Base-by-base conservation (phyloP, 225 moss, liverwort and hornwort genomes). In the Bryoerythrophyllum caledonicum region DNA sequence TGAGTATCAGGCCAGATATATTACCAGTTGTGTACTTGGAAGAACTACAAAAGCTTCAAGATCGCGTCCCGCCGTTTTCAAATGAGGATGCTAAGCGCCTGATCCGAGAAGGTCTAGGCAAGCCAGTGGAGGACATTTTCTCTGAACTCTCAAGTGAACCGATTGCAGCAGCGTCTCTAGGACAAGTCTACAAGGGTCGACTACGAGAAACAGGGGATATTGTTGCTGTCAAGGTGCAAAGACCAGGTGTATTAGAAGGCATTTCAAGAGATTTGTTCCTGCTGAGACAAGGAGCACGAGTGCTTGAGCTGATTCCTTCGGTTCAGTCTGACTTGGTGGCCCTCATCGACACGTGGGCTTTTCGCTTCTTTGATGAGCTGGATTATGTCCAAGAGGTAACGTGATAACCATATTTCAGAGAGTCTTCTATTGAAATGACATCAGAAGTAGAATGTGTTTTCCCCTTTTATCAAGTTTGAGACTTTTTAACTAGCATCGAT, bases 371-470 rank as follows among this genome's bases (percentile, higher is more conserved):
- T 79, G 92, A 94, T 60, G 92, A 94, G 78, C 87, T 94, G 40
- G 94, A 94, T 75, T 94, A 94, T 79, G 76, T 92, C 57, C 92
- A 94, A 83, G 94, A 94, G 92, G 94, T 92, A 80, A 35, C 73
- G 10, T 23, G 59, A 65, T 68, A 51, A 23, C 61, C 51, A 32
- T 61, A 30, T 40, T 60, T 60, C 40, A 8, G 52, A 67, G 52
- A 59, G 49, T 58, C 25, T 26, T 3, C 14, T 58, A 63, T 71
- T 64, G 35, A 58, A 37, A 48, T 48, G 78, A 17, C 65, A 24
- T 6, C 66, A 25, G 46, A 35, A 65, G 25, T 65, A 72, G 78
- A 78, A 78, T 35, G 30, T 23, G 16, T 57, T 56, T n/a, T 34
- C 19, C 35, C 57, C 55, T 65, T 65, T 56, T 3, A 56, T 65